Percentiles rank a stretch among this genome's conserved stretches.
These are phyloP conservation scores for Terfezia boudieri DNA, from an alignment of 495 filamentous ascomycete genomes.

Conservation along the genomic window DNA sequence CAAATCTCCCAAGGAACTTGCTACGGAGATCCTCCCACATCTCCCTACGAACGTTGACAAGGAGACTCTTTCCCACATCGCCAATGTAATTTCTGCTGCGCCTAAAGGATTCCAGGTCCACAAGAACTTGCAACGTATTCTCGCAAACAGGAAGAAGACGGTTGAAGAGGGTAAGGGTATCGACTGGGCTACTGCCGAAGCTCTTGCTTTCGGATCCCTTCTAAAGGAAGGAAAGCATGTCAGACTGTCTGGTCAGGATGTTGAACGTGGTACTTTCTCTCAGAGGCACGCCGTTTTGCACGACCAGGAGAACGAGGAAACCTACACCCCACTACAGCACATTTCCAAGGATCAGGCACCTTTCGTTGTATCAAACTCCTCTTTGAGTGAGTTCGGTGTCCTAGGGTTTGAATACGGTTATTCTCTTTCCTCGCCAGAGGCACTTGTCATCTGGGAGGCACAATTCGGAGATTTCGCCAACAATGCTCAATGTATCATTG, in stretches of 20 bases:
- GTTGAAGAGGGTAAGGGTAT: constrained; percentile 84
- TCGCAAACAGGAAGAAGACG: constrained; percentile 71
- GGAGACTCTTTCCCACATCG: constrained; percentile 55
- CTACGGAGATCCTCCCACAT: constrained; percentile 84
- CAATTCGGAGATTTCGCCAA: constrained; percentile 99
- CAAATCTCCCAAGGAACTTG: constrained; percentile 95
- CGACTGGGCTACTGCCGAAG: constrained; percentile 94
- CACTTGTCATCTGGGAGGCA: constrained; percentile 96
- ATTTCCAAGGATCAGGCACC: constrained; percentile 71
- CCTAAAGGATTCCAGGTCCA: constrained; percentile 77
- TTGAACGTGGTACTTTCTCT: constrained; percentile 98
- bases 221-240: constrained; percentile 88
- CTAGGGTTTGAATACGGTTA: constrained; percentile 98
- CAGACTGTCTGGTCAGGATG: constrained; percentile 91
- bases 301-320: constrained; percentile 81
- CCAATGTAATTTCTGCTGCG: constrained; percentile 43
- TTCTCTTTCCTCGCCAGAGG: constrained; percentile 86
- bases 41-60: constrained; percentile 57
- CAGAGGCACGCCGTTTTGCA: constrained; percentile 93
- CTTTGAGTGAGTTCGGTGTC: constrained; percentile 79
- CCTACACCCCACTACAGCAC: constrained; percentile 81
- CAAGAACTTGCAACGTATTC: constrained; percentile 91
- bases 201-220: constrained; percentile 80
- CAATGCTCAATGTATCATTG: constrained; percentile 95
- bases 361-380: constrained; percentile 95